phyloP scores from a whole-genome alignment of 345 rosid genomes.

The Syzygium aqueum region DNA sequence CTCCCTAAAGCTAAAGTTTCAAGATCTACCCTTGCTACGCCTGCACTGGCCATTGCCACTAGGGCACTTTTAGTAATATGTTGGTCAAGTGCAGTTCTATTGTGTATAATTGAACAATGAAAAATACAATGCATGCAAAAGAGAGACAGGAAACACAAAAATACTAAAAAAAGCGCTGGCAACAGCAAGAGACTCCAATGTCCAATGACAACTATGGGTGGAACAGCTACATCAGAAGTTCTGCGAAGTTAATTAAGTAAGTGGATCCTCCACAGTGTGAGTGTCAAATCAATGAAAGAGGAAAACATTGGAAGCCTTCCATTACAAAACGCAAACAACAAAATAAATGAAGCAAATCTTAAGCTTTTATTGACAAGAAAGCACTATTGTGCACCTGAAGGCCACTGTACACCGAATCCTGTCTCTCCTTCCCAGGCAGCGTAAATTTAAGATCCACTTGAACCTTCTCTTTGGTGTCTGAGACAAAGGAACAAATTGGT shows the following conservation, averaged over 20 bases:
- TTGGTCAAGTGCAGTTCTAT: neutral
- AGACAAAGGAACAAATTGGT: slow-evolving; percentile 3
- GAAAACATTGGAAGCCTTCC: neutral
- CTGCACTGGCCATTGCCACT: neutral
- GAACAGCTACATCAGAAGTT: neutral
- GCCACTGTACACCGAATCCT: slow-evolving; percentile 84
- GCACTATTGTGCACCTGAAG: slow-evolving; percentile 55
- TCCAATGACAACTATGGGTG: neutral
- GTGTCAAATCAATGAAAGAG: neutral
- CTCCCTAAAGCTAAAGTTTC: neutral
- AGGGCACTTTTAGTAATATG: neutral
- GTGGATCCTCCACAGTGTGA: neutral
- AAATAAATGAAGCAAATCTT: neutral
- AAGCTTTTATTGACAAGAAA: neutral
- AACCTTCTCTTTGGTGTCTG: slow-evolving; percentile 48
- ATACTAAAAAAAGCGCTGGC: neutral
- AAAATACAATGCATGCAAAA: neutral
- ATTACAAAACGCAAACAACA: neutral
- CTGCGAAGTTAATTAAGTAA: neutral
- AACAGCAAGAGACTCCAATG: neutral
- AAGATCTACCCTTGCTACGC: neutral
- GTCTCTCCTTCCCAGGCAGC: slow-evolving; percentile 94
- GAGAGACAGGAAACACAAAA: neutral
- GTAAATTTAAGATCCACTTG: slow-evolving; percentile 61
- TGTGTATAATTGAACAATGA: neutral